Percentiles rank a stretch among this genome's conserved stretches.
phyloP scores from a whole-genome alignment of 257 asterid species.

The Mitragyna speciosa region DNA sequence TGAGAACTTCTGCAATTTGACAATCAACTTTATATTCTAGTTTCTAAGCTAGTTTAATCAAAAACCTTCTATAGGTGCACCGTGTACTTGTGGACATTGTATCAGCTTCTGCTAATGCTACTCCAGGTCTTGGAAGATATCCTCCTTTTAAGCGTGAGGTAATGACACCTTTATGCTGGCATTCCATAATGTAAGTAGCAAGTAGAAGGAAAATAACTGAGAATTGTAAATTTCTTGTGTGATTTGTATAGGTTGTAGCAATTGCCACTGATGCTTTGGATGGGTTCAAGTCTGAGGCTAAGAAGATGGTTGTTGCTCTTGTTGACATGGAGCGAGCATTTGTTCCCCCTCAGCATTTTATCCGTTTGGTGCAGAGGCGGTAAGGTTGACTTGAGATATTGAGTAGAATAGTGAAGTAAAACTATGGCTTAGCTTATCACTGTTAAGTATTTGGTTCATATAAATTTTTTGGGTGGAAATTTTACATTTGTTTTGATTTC shows the following conservation, averaged over 20 bases:
- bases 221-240: neutral
- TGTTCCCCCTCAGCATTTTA: slow-evolving; percentile 98
- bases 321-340: slow-evolving; percentile 99
- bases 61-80: slow-evolving; percentile 59
- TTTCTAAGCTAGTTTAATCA: slow-evolving; percentile 9
- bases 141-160: slow-evolving; percentile 99
- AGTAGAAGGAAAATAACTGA: neutral
- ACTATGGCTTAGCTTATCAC: neutral
- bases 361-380: slow-evolving; percentile 95
- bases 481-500: neutral
- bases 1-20: neutral
- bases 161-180: slow-evolving; percentile 13
- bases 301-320: slow-evolving; percentile 94
- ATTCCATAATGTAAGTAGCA: neutral
- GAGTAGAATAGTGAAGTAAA: neutral
- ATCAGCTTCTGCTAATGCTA: slow-evolving; percentile 89
- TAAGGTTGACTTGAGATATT: slow-evolving; percentile 28
- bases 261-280: slow-evolving; percentile 90
- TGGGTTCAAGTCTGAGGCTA: slow-evolving; percentile 84
- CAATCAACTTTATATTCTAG: neutral
- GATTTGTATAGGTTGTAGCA: slow-evolving; percentile 56
- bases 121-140: slow-evolving; percentile 98
- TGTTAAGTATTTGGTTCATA: neutral
- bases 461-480: neutral
- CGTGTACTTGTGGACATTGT: slow-evolving; percentile 88